Base-by-base conservation (phyloP, 2,329 filamentous ascomycete genomes). In the Tolypocladium amazonense region DNA sequence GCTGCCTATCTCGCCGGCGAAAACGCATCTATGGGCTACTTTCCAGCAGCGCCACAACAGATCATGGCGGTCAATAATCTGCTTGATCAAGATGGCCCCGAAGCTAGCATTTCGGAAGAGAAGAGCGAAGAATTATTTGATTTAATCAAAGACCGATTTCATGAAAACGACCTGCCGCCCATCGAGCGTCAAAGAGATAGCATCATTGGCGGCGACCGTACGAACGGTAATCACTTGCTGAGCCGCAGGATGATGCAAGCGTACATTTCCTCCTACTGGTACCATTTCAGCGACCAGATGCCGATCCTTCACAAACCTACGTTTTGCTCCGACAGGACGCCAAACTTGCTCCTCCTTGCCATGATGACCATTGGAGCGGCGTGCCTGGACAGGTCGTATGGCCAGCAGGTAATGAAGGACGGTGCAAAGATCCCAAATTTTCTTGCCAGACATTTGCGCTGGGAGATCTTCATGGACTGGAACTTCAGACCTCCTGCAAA, bases 161-260 rank as follows among this genome's bases (percentile, higher is more conserved):
- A 92, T 65, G 91, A 95, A 65, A 87, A 86, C 27, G 86, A 90
- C 33, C 85, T 91, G 66, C 82, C 89, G 1, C 87, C 88, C 0
- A 81, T 89, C 35, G 85, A 88, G 63, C 87, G 88, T 63, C 85
- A 88, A 62, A 91, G 92, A 68, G 89, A 90, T 56, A 83, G 81
- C 56, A 83, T 97, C 33, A 77, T 96, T 59, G 86, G 91, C 35
- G 93, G 92, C 18, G 86, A 96, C 68, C 84, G 88, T 58, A 84
- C 86, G 57, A 76, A 84, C 38, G 81, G 84, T 58, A 75, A 77
- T 30, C 84, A 88, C 62, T 81, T 87, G 77, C 77, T 97, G 62
- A 96, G 93, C 72, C 81, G 92, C 67, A 86, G 88, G 67, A 97
- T 96, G 90, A 95, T 97, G 89, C 91, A 97, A 74, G 88, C 87